phyloP scores from a whole-genome alignment of 2,329 filamentous ascomycete genomes.

The Zymoseptoria pseudotritici region DNA sequence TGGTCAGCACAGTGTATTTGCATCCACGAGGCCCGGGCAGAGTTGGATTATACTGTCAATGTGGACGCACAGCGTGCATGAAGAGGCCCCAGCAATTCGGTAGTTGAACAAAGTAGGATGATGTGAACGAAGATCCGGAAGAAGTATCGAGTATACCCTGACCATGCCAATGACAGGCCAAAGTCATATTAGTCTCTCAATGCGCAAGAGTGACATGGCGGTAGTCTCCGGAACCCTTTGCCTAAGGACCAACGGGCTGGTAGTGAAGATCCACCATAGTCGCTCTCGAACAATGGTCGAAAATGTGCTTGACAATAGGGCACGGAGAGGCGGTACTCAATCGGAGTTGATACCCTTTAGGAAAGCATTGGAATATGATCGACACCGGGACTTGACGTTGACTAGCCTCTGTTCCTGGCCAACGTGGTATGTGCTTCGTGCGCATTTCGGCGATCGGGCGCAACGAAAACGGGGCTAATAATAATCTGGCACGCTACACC shows the following conservation, averaged over 20 bases:
- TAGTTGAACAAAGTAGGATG: background rate
- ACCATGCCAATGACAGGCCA: conserved; percentile 4
- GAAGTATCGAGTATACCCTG: conserved; percentile 17
- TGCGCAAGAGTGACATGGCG: background rate
- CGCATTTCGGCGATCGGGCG: conserved; percentile 10
- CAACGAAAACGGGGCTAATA: background rate
- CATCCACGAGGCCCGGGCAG: background rate
- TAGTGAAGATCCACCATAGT: conserved; percentile 19
- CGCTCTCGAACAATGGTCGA: conserved; percentile 17
- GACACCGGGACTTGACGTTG: conserved; percentile 14
- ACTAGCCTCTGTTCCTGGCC: conserved; percentile 15
- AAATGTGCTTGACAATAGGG: conserved; percentile 20
- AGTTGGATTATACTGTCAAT: background rate
- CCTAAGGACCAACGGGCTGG: background rate
- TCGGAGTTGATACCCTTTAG: conserved; percentile 26
- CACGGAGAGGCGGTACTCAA: conserved; percentile 23
- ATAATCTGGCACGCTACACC: background rate
- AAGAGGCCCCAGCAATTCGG: background rate
- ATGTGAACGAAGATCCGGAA: background rate
- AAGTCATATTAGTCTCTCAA: background rate
- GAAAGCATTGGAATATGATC: conserved; percentile 14
- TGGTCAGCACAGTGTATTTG: conserved; percentile 15
- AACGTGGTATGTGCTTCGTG: conserved; percentile 8
- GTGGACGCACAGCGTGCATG: background rate
- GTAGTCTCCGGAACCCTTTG: background rate